Base-by-base conservation (phyloP, 352 stramenopile species). In the Aphanomyces stellatus region DNA sequence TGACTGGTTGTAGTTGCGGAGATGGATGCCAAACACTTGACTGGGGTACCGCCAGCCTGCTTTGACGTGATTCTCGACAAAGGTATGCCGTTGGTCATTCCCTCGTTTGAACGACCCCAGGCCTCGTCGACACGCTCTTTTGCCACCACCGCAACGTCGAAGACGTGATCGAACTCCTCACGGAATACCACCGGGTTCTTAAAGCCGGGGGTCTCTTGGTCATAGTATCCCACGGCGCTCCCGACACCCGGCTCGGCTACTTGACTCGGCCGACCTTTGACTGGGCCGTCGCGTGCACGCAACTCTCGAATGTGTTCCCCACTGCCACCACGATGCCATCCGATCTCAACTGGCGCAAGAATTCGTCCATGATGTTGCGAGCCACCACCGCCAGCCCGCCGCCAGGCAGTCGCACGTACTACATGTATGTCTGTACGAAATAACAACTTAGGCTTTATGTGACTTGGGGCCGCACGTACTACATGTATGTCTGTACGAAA, bases 1-100 rank as follows among this genome's bases (percentile, higher is more conserved):
- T 17, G 24, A 25, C 53, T 56, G 2, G 10, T 33, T 15, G 7
- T 55, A 67, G 60, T 55, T 57, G 41, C 42, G 11, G 28, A 7
- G 27, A 28, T 67, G 28, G 60, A 67, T 46, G 40, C 48, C 2
- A 37, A 42, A 11, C 17, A 67, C 8, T 28, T 67, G 43, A 22
- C 41, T n/a, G 41, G 8, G n/a, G 24, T 67, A 19, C 60, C 60
- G 3, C 13, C 41, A 2, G 25, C n/a, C 3, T 37, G 22, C n/a
- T 67, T 67, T 22, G 60, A 67, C 22, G 43, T 67, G 5, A 42
- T 67, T 6, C 4, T 67, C 4, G 60, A 67, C 34, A 67, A 67
- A 67, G 60, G 60, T 67, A 17, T n/a, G 17, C 24, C 22, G 19
- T 22, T 15, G 15, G 22, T 63, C 19, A 22, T 41, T 40, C 15